phyloP scores from a whole-genome alignment of 495 filamentous ascomycete species.

The Aspergillus homomorphus region DNA sequence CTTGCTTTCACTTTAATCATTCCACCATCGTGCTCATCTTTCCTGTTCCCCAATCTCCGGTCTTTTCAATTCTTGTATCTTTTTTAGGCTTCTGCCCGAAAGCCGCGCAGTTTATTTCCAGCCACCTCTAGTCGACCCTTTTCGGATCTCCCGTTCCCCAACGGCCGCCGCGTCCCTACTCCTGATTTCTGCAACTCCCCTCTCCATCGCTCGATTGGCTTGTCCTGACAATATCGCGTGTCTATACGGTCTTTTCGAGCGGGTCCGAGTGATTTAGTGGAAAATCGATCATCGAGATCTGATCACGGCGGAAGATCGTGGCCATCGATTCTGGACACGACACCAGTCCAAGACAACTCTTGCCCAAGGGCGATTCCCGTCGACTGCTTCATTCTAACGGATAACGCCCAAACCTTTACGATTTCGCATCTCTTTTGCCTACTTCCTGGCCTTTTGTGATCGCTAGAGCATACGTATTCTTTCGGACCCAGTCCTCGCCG shows the following conservation, averaged over 20 bases:
- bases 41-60: constrained; percentile 36
- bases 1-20: constrained; percentile 33
- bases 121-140: constrained; percentile 44
- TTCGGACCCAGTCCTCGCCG: constrained; percentile 13
- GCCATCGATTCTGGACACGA: constrained; percentile 10
- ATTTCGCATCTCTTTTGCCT: constrained; percentile 10
- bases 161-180: constrained; percentile 31
- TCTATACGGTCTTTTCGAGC: constrained; percentile 26
- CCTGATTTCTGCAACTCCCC: constrained; percentile 5
- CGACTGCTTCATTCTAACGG: constrained; percentile 14
- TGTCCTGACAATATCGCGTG: constrained; percentile 23
- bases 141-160: constrained; percentile 13
- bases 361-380: constrained; percentile 3
- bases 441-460: constrained; percentile 3
- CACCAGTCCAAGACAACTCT: constrained; percentile 11
- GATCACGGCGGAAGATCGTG: constrained; percentile 16
- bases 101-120: constrained; percentile 47
- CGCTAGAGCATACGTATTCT: constrained; percentile 24
- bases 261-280: constrained; percentile 25
- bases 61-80: constrained; percentile 32
- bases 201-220: constrained; percentile 27
- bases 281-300: constrained; percentile 20
- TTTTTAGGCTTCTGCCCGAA: constrained; percentile 28
- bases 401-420: constrained; percentile 6
- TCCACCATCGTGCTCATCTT: constrained; percentile 30